Evolutionary conservation across 106 monocot genomes (phyloP), one percentile per base, ranked within the genome.

Genomic region (Dendrobium chrysotoxum): DNA sequence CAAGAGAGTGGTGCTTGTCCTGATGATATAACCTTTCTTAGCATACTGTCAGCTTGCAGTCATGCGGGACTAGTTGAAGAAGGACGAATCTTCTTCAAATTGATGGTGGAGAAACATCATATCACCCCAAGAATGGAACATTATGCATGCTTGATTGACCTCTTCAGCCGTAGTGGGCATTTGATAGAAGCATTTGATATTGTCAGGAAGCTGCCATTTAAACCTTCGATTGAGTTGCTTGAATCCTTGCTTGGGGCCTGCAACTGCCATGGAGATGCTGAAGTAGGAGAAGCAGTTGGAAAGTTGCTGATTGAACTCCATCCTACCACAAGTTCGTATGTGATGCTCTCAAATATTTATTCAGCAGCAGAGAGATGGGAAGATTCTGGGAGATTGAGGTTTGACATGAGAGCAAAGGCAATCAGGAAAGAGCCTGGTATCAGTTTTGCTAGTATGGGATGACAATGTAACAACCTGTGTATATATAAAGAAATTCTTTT

Each of bases 181-280:
- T 74, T 94, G 79, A 28, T 80, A 6, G 93, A 91, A 73, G 93
- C 91, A 13, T 91, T 90, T 77, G 83, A 86, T 54, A 30, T 91
- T 73, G 78, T 92, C 26, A 86, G 12, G 65, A 80, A 10, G 7
- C 55, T 86, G 61, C 84, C 88, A 8, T 76, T 81, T 66, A 73
- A 44, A 28, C 82, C 82, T 38, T 86, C 83, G 66, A 44, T 46
- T 9, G 84, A 85, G 39, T 83, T 92, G 72, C 77, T 90, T 2
- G 95, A 92, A 74, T 90, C 92, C 28, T 68, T 95, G 75, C 86
- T 95, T 79, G 92, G 92, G 57, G 95, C 95, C 26, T 95, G 92
- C 57, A 79, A 40, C 2, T 83, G 72, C 71, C 78, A 88, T 76
- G 80, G 82, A 0, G 80, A 91, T 77, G 26, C 58, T 45, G 50